These are phyloP conservation scores for Nicotiana knightiana DNA, from an alignment of 257 asterid genomes.

Conservation along the genomic window DNA sequence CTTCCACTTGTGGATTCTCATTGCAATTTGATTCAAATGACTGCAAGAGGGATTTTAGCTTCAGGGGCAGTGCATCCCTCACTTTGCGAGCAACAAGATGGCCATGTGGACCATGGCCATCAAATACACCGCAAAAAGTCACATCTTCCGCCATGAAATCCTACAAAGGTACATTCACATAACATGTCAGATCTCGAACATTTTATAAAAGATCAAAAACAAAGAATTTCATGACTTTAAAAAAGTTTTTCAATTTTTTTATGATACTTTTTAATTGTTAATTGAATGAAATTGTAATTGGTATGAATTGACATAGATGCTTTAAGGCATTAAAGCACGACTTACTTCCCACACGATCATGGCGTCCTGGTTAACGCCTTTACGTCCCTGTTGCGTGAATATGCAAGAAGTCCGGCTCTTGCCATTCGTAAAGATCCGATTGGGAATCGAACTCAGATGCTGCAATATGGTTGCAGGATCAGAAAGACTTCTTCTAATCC, in stretches of 20 bases:
- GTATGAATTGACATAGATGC: too few species aligned
- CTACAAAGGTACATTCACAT: conserved; percentile 27
- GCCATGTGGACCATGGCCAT: conserved; percentile 98
- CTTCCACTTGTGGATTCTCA: conserved; percentile 47
- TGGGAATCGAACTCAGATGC: conserved; percentile 68
- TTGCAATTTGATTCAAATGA: conserved; percentile 59
- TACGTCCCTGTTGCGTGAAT: conserved; percentile 97
- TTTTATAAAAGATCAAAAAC: too few species aligned
- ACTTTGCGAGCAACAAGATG: conserved; percentile 96
- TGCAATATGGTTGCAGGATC: conserved; percentile 54
- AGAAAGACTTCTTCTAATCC: conserved; percentile 52
- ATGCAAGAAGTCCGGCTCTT: conserved; percentile 74
- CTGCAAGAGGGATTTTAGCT: conserved; percentile 49
- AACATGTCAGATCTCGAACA: neutral
- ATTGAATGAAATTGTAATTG: too few species aligned
- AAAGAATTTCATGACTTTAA: too few species aligned
- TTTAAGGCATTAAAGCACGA: neutral
- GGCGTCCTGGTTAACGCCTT: conserved; percentile 96
- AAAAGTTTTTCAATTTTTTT: too few species aligned
- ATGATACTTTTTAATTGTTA: too few species aligned
- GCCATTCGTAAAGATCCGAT: conserved; percentile 73
- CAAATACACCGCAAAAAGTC: conserved; percentile 85
- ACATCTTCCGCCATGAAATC: conserved; percentile 85
- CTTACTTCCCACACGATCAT: conserved; percentile 99
- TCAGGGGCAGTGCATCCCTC: conserved; percentile 75